These are phyloP conservation scores for Conticribra weissflogii DNA, from an alignment of 108 stramenopile genomes.

Conservation along the genomic window DNA sequence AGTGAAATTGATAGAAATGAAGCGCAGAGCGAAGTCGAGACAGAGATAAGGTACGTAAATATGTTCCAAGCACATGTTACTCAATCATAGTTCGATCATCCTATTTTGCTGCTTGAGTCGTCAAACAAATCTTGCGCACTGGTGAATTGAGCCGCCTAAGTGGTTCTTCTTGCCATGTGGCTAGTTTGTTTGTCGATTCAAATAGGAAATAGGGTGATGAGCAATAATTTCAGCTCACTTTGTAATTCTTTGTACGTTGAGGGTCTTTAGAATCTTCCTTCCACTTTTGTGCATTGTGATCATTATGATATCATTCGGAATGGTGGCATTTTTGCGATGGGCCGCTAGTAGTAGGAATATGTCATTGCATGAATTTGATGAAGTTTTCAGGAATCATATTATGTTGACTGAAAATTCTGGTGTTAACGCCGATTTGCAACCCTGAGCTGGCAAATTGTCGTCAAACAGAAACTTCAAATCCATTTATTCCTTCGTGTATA, in stretches of 20 bases:
- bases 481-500: background rate
- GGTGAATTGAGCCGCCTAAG: too few species aligned
- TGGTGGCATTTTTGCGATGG: conserved; percentile 21
- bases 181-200: conserved; percentile 1
- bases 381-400: background rate
- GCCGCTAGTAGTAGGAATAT: conserved; percentile 16
- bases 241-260: background rate
- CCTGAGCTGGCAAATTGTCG: conserved; percentile 4
- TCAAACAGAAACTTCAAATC: background rate
- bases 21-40: conserved; percentile 30
- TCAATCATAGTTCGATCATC: conserved; percentile 25
- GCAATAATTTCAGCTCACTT: conserved; percentile 28
- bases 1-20: conserved; percentile 48
- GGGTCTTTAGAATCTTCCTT: conserved; percentile 33
- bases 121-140: too few species aligned
- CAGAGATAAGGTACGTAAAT: conserved; percentile 41
- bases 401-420: conserved; percentile 10
- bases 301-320: conserved; percentile 15
- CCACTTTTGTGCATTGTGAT: conserved; percentile 20
- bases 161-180: background rate
- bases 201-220: conserved; percentile 31
- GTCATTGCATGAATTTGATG: conserved; percentile 24
- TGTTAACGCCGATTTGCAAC: conserved; percentile 9
- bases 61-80: background rate
- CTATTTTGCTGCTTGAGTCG: conserved; percentile 4